Conservation (phyloP, 2,329 filamentous ascomycete species). For the Fusarium heterosporum region DNA sequence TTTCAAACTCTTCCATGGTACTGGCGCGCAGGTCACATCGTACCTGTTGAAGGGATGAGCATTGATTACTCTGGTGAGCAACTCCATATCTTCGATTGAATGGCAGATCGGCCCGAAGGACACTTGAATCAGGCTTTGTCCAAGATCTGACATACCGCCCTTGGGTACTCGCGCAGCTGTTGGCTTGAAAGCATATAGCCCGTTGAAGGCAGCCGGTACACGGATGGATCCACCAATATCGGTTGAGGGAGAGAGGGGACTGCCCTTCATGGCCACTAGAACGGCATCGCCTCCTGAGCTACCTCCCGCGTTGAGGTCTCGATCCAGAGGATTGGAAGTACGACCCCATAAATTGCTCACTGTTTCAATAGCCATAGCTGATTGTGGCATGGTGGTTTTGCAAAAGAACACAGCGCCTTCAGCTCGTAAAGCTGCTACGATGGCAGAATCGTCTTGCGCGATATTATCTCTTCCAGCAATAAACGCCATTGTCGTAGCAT, state of each 20-base stretch:
- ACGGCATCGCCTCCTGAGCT: conserved; percentile 66
- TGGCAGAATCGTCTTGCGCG: not conserved
- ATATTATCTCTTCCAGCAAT: not conserved
- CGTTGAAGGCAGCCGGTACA: conserved; percentile 49
- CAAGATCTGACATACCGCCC: conserved; percentile 21
- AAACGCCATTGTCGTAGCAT: conserved; percentile 1
- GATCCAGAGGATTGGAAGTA: conserved; percentile 70
- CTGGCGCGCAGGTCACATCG: conserved; percentile 3
- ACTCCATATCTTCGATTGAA: conserved; percentile 14
- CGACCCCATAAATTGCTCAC: conserved; percentile 71
- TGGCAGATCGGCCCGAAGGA: conserved; percentile 52
- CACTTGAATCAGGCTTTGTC: conserved; percentile 53
- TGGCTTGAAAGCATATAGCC: conserved; percentile 38
- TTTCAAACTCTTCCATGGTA: not conserved
- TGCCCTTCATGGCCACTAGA: conserved; percentile 51
- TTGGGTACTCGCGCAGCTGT: conserved; percentile 35
- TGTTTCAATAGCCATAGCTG: conserved; percentile 63
- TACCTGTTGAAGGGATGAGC: conserved; percentile 1
- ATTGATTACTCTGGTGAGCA: conserved; percentile 7
- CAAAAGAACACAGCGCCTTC: conserved; percentile 72
- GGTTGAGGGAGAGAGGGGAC: conserved; percentile 48
- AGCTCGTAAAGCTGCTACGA: not conserved
- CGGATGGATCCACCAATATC: conserved; percentile 52
- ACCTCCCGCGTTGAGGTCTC: conserved; percentile 68
- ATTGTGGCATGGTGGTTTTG: conserved; percentile 74